Evolutionary conservation across 805 yeast genomes (phyloP).

Genomic region (Pichia manshurica): DNA sequence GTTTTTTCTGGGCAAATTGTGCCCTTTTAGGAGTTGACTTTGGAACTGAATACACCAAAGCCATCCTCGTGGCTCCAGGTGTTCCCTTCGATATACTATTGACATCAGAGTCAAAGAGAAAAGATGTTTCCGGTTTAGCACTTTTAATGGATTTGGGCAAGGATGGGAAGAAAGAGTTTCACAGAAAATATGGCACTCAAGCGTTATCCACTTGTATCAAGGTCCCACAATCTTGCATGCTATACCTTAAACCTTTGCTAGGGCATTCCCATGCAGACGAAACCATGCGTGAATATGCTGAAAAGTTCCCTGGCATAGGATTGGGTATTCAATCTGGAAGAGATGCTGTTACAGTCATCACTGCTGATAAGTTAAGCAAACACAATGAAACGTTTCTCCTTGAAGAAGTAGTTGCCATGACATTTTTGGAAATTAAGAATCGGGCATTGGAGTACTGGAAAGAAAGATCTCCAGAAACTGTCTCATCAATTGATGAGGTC

Average conservation of each 20-base stretch:
- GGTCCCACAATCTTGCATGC: constrained; percentile 63
- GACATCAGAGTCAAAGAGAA: constrained; percentile 87
- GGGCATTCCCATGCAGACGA: constrained; percentile 54
- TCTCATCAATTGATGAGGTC: constrained; percentile 51
- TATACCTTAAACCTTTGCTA: constrained; percentile 63
- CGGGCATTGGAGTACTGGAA: constrained; percentile 62
- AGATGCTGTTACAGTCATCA: constrained; percentile 47
- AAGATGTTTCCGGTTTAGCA: constrained; percentile 76
- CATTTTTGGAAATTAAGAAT: constrained; percentile 52
- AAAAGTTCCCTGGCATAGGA: constrained; percentile 57
- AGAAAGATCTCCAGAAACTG: constrained; percentile 44
- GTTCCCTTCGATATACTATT: constrained; percentile 81
- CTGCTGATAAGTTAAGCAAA: constrained; percentile 29
- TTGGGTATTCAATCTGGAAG: constrained; percentile 36
- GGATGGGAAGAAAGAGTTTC: constrained; percentile 41
- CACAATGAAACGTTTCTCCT: constrained; percentile 33
- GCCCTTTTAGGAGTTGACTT: constrained; percentile 85
- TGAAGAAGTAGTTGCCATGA: constrained; percentile 87
- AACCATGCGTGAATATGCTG: constrained; percentile 41
- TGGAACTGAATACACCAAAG: constrained; percentile 84
- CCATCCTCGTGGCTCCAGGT: constrained; percentile 85
- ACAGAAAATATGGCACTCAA: constrained; percentile 74
- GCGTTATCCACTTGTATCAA: constrained; percentile 65
- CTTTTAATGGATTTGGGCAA: constrained; percentile 27
- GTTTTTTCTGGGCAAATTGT: constrained; percentile 24